Base-by-base conservation (phyloP, 768 basidiomycete genomes). In the Sporobolomyces phaffii region DNA sequence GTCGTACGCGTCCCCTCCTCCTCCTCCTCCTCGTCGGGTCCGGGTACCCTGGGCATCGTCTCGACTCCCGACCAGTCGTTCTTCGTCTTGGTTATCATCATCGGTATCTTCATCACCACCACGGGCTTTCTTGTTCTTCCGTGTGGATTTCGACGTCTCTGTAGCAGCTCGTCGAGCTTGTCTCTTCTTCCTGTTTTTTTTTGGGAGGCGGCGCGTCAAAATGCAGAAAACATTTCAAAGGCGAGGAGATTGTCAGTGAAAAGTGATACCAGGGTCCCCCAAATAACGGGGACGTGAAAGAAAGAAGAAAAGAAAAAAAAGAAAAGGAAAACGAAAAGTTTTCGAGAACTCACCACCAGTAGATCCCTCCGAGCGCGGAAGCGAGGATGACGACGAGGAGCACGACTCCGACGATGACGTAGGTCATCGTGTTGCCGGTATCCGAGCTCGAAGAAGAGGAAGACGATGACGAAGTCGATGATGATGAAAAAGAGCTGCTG, bases 141-240 rank as follows among this genome's bases (percentile, higher is more conserved):
- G 9, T 22, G 18, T 38, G 26, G 45, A 45, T 3, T 45, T 45
- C 29, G 48, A 41, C 40, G 20, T 41, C 40, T 20, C 40, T 20
- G n/a, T n/a, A n/a, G n/a, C 56, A 6, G 11, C 29, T 26, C 33
- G 3, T 1, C 2, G 28, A 18, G 41, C 43, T 33, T 47, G 41
- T 45, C 20, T 45, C 43, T 33, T 44, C n/a, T 31, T 58, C 56
- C 56, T 58, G n/a, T n/a, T n/a, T n/a, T n/a, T n/a, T n/a, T n/a
- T n/a, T n/a, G n/a, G n/a, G n/a, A n/a, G n/a, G n/a, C n/a, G n/a
- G n/a, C n/a, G n/a, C n/a, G n/a, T n/a, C n/a, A n/a, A n/a, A n/a
- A n/a, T n/a, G n/a, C n/a, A n/a, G n/a, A n/a, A n/a, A n/a, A n/a
- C n/a, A n/a, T n/a, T n/a, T n/a, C n/a, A n/a, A n/a, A n/a, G n/a